phyloP scores from a whole-genome alignment of 345 rosid genomes.

The Gynandropsis gynandra region DNA sequence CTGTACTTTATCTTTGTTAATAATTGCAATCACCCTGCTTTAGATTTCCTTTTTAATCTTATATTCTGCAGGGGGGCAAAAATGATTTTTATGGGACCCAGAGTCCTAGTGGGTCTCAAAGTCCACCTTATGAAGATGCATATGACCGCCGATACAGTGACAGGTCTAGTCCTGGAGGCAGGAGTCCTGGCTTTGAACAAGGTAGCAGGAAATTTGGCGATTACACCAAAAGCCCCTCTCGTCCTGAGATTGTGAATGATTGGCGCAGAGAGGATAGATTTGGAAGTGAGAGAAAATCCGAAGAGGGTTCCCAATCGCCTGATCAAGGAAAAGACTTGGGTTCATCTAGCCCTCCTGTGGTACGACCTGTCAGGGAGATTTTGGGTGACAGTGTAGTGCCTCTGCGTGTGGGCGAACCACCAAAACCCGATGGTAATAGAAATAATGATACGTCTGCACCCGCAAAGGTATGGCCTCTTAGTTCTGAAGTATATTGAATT shows the following conservation, averaged over 20 bases:
- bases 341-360: conserved; percentile 66
- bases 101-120: conserved; percentile 69
- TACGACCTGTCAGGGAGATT: conserved; percentile 87
- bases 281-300: conserved; percentile 38
- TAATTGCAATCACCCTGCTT: neutral
- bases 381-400: conserved; percentile 81
- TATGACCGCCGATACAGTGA: conserved; percentile 64
- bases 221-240: conserved; percentile 29
- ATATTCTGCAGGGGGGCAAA: conserved; percentile 54
- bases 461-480: conserved; percentile 49
- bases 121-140: conserved; percentile 70
- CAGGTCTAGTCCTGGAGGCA: conserved; percentile 80
- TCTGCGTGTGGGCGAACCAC: conserved; percentile 72
- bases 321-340: conserved; percentile 55
- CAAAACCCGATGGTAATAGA: conserved; percentile 57
- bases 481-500: neutral
- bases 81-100: conserved; percentile 53
- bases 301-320: conserved; percentile 44
- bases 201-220: conserved; percentile 14
- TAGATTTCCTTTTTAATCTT: conserved; percentile 7
- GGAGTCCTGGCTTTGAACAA: conserved; percentile 37
- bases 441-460: conserved; percentile 37
- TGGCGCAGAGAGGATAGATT: conserved; percentile 95
- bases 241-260: conserved; percentile 62
- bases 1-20: neutral